A percentile compares a stretch with the other conserved stretches of the same genome.
These are phyloP conservation scores for Mucor velutinosus DNA, from an alignment of 371 early-diverging fungal species.

Conservation along the genomic window DNA sequence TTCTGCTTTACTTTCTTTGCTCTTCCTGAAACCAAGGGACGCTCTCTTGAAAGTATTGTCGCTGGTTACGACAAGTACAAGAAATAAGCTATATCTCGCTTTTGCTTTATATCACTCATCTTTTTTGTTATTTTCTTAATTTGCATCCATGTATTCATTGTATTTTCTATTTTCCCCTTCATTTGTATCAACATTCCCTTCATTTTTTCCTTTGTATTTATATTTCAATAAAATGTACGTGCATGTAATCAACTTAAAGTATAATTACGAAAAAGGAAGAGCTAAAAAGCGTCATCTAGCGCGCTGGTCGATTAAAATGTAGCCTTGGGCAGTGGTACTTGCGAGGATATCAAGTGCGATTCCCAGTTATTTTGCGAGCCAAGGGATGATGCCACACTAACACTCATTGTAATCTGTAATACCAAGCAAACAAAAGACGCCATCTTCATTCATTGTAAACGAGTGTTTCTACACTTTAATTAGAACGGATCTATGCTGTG, in stretches of 20 bases:
- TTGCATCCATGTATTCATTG: background rate
- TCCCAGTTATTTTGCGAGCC: too few relatives aligned
- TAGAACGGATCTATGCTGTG: too few relatives aligned
- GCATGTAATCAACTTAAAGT: background rate
- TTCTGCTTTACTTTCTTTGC: slow-evolving; percentile 36
- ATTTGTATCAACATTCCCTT: background rate
- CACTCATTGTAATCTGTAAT: too few relatives aligned
- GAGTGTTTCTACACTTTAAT: too few relatives aligned
- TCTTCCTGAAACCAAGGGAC: slow-evolving; percentile 80
- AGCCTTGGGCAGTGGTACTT: too few relatives aligned
- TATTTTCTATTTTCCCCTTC: background rate
- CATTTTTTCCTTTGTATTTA: background rate
- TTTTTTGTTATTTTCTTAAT: background rate
- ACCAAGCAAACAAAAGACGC: too few relatives aligned
- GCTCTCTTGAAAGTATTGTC: slow-evolving; percentile 61
- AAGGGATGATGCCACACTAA: too few relatives aligned
- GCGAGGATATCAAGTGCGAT: too few relatives aligned
- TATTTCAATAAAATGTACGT: background rate
- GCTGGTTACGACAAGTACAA: slow-evolving; percentile 5
- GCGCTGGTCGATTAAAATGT: too few relatives aligned
- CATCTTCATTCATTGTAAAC: too few relatives aligned
- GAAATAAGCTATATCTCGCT: background rate
- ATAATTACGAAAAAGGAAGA: too few relatives aligned
- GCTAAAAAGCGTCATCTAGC: too few relatives aligned
- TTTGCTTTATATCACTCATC: background rate